These are phyloP conservation scores for Flaveria ramosissima DNA, from an alignment of 129 eudicot genomes.

Conservation along the genomic window DNA sequence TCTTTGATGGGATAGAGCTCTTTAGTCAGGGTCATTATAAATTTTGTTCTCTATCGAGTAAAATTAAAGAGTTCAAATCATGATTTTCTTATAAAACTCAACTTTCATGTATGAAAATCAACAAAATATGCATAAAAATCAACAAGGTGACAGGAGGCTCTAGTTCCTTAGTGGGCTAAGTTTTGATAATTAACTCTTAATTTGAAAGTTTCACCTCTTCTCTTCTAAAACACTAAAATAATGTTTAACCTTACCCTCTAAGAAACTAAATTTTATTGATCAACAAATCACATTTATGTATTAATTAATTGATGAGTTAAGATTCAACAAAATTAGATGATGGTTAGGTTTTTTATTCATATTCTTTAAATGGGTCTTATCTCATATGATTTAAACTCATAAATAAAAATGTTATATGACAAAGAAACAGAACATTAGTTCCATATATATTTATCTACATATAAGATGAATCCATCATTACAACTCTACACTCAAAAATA, in stretches of 20 bases:
- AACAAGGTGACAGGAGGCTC: too few species aligned
- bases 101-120: too few species aligned
- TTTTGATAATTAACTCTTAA: neutral
- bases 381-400: neutral
- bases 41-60: too few species aligned
- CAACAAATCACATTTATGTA: neutral
- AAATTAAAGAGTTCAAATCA: too few species aligned
- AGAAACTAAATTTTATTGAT: neutral
- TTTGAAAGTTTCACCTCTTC: neutral
- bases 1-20: too few species aligned
- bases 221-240: too few species aligned
- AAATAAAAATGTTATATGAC: neutral
- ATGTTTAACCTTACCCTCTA: too few species aligned
- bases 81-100: too few species aligned
- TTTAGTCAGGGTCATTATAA: too few species aligned
- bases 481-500: slow-evolving; percentile 1
- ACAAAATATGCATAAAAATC: too few species aligned
- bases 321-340: neutral
- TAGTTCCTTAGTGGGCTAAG: too few species aligned
- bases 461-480: neutral
- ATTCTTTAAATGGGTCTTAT: too few species aligned
- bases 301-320: neutral
- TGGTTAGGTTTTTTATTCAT: neutral
- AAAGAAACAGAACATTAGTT: neutral
- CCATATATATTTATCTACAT: slow-evolving; percentile 8